phyloP scores from a whole-genome alignment of 2,329 filamentous ascomycete genomes.

The Aspergillus flavus region DNA sequence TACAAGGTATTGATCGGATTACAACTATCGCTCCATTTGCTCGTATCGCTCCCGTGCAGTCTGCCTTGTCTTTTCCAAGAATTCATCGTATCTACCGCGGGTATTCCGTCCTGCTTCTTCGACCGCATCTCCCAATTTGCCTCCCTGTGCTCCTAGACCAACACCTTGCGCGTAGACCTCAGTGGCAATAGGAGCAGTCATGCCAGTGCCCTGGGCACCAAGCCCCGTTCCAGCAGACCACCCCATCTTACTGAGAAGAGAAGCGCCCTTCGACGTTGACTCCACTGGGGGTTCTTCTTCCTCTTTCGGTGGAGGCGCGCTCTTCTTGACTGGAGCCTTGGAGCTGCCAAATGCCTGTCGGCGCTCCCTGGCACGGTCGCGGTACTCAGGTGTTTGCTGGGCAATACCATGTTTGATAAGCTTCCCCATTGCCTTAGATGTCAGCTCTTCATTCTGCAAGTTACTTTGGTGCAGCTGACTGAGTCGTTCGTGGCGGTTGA shows the following conservation, averaged over 20 bases:
- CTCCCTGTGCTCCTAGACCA: conserved; percentile 51
- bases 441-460: conserved; percentile 53
- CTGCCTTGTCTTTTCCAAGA: conserved; percentile 51
- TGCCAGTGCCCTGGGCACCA: conserved; percentile 51
- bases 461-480: conserved; percentile 61
- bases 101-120: conserved; percentile 53
- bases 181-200: conserved; percentile 50
- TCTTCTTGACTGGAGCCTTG: conserved; percentile 25
- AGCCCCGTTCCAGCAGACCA: conserved; percentile 52
- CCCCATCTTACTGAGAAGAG: conserved; percentile 55
- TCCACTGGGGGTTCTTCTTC: conserved; percentile 34
- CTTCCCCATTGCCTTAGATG: conserved; percentile 44
- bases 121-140: conserved; percentile 52
- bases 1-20: not conserved
- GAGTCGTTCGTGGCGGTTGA: conserved; percentile 62
- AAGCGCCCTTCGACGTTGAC: conserved; percentile 51
- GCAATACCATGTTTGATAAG: conserved; percentile 46
- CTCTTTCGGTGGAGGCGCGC: conserved; percentile 31
- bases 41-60: conserved; percentile 52
- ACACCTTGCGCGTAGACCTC: conserved; percentile 55
- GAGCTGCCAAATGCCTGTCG: conserved; percentile 46
- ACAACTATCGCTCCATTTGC: conserved; percentile 33
- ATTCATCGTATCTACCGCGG: conserved; percentile 50
- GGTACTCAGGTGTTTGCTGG: conserved; percentile 44
- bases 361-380: conserved; percentile 51